Percentiles rank a stretch among this genome's conserved stretches.
Conservation (phyloP, 305 asterid species). For the Fraxinus sp. region DNA sequence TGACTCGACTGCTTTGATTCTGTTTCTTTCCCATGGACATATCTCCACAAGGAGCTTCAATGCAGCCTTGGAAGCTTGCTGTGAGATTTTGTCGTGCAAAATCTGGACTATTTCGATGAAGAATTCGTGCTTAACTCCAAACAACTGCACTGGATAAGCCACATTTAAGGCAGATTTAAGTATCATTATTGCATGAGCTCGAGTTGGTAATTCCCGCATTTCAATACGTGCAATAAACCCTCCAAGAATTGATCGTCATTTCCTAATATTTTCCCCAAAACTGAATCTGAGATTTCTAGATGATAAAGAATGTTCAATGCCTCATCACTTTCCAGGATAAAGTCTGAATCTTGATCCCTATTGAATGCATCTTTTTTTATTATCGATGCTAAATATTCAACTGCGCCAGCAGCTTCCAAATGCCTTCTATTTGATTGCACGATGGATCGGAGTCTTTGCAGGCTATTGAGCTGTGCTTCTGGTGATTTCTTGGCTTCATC, state of each 20-base stretch:
- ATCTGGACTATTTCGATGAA: constrained; percentile 34
- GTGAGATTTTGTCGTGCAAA: constrained; percentile 44
- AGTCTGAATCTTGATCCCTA: constrained; percentile 18
- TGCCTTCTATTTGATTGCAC: constrained; percentile 36
- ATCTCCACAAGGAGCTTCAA: constrained; percentile 59
- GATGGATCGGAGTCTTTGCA: constrained; percentile 45
- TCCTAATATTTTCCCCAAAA: constrained; percentile 31
- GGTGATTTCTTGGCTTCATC: constrained; percentile 40
- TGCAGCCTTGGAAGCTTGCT: constrained; percentile 50
- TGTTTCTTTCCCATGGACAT: constrained; percentile 66
- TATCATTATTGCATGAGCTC: constrained; percentile 42
- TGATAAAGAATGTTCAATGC: constrained; percentile 47
- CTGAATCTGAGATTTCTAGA: constrained; percentile 46
- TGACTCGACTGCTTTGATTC: constrained; percentile 39
- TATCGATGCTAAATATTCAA: constrained; percentile 41
- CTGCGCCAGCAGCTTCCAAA: constrained; percentile 44
- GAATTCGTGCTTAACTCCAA: constrained; percentile 33
- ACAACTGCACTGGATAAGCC: constrained; percentile 52
- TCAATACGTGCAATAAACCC: constrained; percentile 40
- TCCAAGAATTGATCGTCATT: constrained; percentile 26
- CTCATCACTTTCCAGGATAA: constrained; percentile 27
- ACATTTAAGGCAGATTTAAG: constrained; percentile 41
- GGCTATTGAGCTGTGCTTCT: constrained; percentile 28
- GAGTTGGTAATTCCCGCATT: constrained; percentile 37
- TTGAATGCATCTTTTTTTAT: constrained; percentile 17